Base-by-base conservation (phyloP, 129 eudicot genomes). In the Lonicera japonica region DNA sequence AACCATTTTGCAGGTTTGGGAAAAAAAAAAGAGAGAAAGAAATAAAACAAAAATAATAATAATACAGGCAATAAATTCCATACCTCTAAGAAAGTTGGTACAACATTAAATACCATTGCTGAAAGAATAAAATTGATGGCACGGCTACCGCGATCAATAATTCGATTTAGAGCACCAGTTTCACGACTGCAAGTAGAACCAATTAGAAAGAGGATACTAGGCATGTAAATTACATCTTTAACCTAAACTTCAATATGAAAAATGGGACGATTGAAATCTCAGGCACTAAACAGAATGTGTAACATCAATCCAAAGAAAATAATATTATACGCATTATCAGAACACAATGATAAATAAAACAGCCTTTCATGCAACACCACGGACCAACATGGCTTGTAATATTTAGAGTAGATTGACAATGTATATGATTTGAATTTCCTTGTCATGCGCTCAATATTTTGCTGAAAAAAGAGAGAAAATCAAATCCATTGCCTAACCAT, bases 61-160 rank as follows among this genome's bases (percentile, higher is more conserved):
- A 38, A 38, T 38, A 43, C 16, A 8, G 16, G 50, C 13, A 10
- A 43, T 43, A 43, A 43, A 29, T 47, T 54, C 25, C 73, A 63
- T 76, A 92, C 98, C 98, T 92, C 98, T 74, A 92, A 70, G 38
- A 92, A 69, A 57, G 98, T 92, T 40, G 98, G 98, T 50, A 87
- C 95, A 71, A 92, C 91, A 78, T 92, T 92, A 77, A 92, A 92
- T 65, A 92, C 98, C 98, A 92, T 92, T 54, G 98, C 70, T 16
- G 96, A 79, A 64, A 92, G 96, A 43, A 92, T 84, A 63, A 87
- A 92, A 73, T 92, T 92, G 55, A 92, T 92, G 73, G 98, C 98
- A 65, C 98, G 88, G 80, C 98, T 92, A 78, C 98, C 98, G 71
- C 98, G 98, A 72, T 92, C 98, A 64, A 92, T 88, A 13, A 82